Evolutionary conservation across 2,329 filamentous ascomycete genomes (phyloP).

Genomic region (Hortaea werneckii): DNA sequence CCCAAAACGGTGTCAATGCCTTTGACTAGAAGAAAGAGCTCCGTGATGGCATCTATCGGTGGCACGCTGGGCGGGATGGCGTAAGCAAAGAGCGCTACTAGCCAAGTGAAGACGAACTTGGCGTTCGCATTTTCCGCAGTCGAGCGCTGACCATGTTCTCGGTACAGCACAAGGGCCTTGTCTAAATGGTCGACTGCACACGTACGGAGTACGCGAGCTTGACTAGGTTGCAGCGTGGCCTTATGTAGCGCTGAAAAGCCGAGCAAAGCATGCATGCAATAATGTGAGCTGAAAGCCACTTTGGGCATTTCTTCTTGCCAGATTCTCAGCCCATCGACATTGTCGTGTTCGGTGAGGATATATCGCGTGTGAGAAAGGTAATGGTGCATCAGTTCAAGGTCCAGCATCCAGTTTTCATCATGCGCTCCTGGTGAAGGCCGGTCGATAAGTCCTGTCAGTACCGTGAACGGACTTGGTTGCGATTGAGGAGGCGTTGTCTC

Average conservation of each 20-base stretch:
- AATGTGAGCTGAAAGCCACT: slow-evolving; percentile 17
- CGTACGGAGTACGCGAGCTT: slow-evolving; percentile 14
- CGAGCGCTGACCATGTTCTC: slow-evolving; percentile 9
- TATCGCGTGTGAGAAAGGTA: slow-evolving; percentile 14
- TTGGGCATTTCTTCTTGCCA: slow-evolving; percentile 20
- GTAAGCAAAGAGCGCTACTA: slow-evolving; percentile 19
- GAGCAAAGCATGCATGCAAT: slow-evolving; percentile 22
- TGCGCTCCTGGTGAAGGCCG: slow-evolving; percentile 9
- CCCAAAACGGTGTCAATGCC: slow-evolving; percentile 15
- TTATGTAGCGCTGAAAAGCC: slow-evolving; percentile 22
- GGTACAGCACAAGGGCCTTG: slow-evolving; percentile 18
- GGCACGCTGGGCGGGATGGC: slow-evolving; percentile 17
- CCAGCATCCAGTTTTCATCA: slow-evolving; percentile 17
- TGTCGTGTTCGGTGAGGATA: slow-evolving; percentile 16
- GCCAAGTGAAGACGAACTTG: slow-evolving; percentile 19
- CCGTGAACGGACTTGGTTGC: slow-evolving; percentile 10
- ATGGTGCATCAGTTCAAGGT: slow-evolving; percentile 24
- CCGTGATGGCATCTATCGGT: slow-evolving; percentile 20
- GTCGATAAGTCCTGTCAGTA: slow-evolving; percentile 18
- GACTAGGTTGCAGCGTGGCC: slow-evolving; percentile 15
- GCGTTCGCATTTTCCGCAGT: slow-evolving; percentile 19
- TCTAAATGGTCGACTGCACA: slow-evolving; percentile 22
- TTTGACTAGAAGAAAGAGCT: slow-evolving; percentile 18
- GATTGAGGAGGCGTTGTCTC: neutral
- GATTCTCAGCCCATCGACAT: slow-evolving; percentile 14